Evolutionary conservation across 2,329 filamentous ascomycete species (phyloP).

Genomic region (Aspergillus piperis): DNA sequence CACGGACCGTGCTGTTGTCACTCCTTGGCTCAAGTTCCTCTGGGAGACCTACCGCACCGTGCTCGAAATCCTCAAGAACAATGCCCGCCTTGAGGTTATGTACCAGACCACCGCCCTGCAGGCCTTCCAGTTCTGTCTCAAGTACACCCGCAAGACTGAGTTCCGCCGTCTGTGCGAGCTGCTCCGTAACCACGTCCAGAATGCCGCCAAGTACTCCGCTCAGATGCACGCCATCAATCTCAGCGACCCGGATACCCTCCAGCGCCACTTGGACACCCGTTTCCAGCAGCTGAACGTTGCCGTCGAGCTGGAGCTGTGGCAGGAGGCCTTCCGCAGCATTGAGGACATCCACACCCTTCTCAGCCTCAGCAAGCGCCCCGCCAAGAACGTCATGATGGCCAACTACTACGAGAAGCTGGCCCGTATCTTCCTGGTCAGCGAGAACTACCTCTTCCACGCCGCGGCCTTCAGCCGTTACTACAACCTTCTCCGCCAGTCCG

Average conservation of each 20-base stretch:
- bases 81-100: slow-evolving; percentile 93
- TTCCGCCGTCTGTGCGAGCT: slow-evolving; percentile 98
- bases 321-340: slow-evolving; percentile 98
- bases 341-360: slow-evolving; percentile 98
- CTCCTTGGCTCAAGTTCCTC: slow-evolving; percentile 98
- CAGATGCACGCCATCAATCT: slow-evolving; percentile 99
- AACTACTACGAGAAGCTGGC: slow-evolving; percentile 99
- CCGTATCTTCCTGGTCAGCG: slow-evolving; percentile 96
- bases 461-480: slow-evolving; percentile 98
- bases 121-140: slow-evolving; percentile 97
- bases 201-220: slow-evolving; percentile 96
- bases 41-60: slow-evolving; percentile 99
- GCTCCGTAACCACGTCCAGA: slow-evolving; percentile 97
- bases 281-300: slow-evolving; percentile 99
- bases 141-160: slow-evolving; percentile 98
- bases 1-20: slow-evolving; percentile 96
- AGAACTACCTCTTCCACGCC: slow-evolving; percentile 99
- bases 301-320: slow-evolving; percentile 96
- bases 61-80: slow-evolving; percentile 97
- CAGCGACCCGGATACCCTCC: slow-evolving; percentile 93
- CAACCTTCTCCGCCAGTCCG: slow-evolving; percentile 89
- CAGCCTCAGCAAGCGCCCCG: slow-evolving; percentile 94
- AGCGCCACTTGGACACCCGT: slow-evolving; percentile 94
- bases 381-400: slow-evolving; percentile 99
- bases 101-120: slow-evolving; percentile 98